A percentile compares a stretch with the other conserved stretches of the same genome.
phyloP scores from a whole-genome alignment of 257 asterid genomes.

The Penstemon eatonii region DNA sequence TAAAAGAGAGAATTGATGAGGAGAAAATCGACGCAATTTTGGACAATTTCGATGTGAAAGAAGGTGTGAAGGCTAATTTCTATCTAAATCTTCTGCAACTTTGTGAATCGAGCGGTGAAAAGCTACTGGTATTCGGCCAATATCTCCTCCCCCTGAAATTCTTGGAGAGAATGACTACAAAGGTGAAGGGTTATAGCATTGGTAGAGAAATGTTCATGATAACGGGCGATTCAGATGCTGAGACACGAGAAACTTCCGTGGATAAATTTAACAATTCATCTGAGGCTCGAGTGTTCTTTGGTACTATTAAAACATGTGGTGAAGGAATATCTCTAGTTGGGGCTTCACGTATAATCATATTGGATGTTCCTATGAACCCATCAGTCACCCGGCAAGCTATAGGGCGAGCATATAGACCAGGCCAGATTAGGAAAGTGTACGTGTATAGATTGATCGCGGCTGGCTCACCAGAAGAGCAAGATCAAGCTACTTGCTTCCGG shows the following conservation, averaged over 20 bases:
- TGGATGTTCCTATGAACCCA: conserved; percentile 88
- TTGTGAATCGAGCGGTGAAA: conserved; percentile 80
- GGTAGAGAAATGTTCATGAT: conserved; percentile 90
- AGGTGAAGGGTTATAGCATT: conserved; percentile 60
- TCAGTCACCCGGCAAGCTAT: conserved; percentile 96
- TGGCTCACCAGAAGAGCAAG: conserved; percentile 80
- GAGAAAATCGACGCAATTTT: conserved; percentile 58
- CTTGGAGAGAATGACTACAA: conserved; percentile 71
- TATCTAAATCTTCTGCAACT: conserved; percentile 80
- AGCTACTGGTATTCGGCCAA: conserved; percentile 86
- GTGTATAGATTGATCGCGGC: conserved; percentile 71
- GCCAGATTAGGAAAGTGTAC: conserved; percentile 82
- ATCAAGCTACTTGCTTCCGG: conserved; percentile 79
- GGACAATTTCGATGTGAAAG: conserved; percentile 60
- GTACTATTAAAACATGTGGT: conserved; percentile 92
- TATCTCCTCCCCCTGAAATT: conserved; percentile 83
- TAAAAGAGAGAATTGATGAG: conserved; percentile 76
- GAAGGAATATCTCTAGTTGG: conserved; percentile 98
- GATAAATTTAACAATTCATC: conserved; percentile 68
- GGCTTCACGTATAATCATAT: conserved; percentile 79
- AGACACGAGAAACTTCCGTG: conserved; percentile 69
- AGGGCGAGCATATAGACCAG: conserved; percentile 99
- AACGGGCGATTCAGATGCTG: conserved; percentile 84
- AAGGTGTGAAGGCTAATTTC: conserved; percentile 85
- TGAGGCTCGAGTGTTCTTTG: conserved; percentile 91